Percentiles rank a stretch among this genome's conserved stretches.
phyloP scores from a whole-genome alignment of 2,329 filamentous ascomycete genomes.

The Aureobasidium musti region DNA sequence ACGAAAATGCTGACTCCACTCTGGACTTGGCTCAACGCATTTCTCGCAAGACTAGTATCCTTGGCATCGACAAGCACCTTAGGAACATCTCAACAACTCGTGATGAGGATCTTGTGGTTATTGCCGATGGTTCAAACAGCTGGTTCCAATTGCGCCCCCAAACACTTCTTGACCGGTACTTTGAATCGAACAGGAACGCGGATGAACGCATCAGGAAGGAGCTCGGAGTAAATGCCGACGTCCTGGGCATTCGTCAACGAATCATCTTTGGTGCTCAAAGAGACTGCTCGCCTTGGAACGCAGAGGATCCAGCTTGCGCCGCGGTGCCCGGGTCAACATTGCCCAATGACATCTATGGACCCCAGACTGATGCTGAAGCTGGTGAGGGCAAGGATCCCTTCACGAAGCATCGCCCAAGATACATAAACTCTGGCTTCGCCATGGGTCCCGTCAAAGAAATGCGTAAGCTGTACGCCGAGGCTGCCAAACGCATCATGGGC shows the following conservation, averaged over 20 bases:
- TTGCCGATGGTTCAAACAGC: slow-evolving; percentile 63
- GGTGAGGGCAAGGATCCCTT: slow-evolving; percentile 39
- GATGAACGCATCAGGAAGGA: slow-evolving; percentile 52
- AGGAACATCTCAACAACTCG: slow-evolving; percentile 19
- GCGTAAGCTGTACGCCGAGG: slow-evolving; percentile 36
- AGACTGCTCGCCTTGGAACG: slow-evolving; percentile 50
- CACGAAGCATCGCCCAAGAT: slow-evolving; percentile 48
- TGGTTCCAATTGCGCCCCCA: slow-evolving; percentile 67
- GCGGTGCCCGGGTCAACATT: slow-evolving; percentile 56
- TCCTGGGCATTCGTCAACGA: slow-evolving; percentile 51
- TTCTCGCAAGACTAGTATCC: slow-evolving; percentile 19
- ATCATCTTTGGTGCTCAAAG: slow-evolving; percentile 61
- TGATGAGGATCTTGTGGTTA: slow-evolving; percentile 59
- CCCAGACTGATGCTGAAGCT: slow-evolving; percentile 52
- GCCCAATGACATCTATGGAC: slow-evolving; percentile 52
- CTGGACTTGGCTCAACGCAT: slow-evolving; percentile 13
- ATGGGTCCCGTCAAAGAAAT: slow-evolving; percentile 37
- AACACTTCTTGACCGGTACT: slow-evolving; percentile 62
- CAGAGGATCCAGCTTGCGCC: slow-evolving; percentile 54
- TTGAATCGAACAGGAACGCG: slow-evolving; percentile 45
- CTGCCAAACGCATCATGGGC: slow-evolving; percentile 39
- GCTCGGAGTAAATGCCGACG: slow-evolving; percentile 32
- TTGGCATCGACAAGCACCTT: slow-evolving; percentile 22
- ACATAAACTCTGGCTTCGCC: slow-evolving; percentile 37
- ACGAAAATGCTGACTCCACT: slow-evolving; percentile 11